Conservation (phyloP, 352 stramenopile genomes). For the Globisporangium spiculum region DNA sequence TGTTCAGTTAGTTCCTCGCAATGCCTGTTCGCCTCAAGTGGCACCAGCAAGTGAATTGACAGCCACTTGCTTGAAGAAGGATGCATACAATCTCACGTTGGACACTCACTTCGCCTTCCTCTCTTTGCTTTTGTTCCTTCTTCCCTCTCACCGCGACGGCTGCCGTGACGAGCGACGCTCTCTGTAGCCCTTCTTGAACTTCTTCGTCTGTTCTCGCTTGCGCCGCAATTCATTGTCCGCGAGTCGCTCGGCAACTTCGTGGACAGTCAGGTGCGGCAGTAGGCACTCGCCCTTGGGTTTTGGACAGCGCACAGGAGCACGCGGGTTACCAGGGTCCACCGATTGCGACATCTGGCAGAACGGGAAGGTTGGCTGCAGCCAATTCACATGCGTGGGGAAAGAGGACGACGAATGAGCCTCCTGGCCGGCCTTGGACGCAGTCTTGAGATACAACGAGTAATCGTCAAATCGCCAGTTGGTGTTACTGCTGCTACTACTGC, state of each 20-base stretch:
- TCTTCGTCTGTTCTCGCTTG: constrained; percentile 24
- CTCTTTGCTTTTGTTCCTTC: background rate
- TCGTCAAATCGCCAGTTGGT: constrained; percentile 41
- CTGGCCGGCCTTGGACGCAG: constrained; percentile 14
- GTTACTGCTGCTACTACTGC: background rate
- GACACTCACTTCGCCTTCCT: background rate
- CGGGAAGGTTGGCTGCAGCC: constrained; percentile 28
- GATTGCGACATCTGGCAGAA: constrained; percentile 37
- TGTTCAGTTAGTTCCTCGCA: too few relatives aligned
- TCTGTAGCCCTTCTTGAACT: constrained; percentile 1
- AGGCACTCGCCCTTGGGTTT: constrained; percentile 32
- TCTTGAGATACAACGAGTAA: constrained; percentile 29
- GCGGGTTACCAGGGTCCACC: constrained; percentile 16
- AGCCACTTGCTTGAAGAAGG: background rate
- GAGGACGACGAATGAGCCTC: background rate
- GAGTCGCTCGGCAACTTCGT: constrained; percentile 52
- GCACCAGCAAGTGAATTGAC: background rate
- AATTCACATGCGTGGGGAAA: background rate
- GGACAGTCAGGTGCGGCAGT: constrained; percentile 44
- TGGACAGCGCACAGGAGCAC: constrained; percentile 29
- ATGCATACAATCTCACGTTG: background rate
- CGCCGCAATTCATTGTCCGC: constrained; percentile 36
- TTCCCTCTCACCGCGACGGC: background rate
- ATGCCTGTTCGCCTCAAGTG: too few relatives aligned
- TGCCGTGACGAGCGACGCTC: background rate